These are phyloP conservation scores for Candida dubliniensis DNA, from an alignment of 1,139 yeast genomes.

Conservation along the genomic window DNA sequence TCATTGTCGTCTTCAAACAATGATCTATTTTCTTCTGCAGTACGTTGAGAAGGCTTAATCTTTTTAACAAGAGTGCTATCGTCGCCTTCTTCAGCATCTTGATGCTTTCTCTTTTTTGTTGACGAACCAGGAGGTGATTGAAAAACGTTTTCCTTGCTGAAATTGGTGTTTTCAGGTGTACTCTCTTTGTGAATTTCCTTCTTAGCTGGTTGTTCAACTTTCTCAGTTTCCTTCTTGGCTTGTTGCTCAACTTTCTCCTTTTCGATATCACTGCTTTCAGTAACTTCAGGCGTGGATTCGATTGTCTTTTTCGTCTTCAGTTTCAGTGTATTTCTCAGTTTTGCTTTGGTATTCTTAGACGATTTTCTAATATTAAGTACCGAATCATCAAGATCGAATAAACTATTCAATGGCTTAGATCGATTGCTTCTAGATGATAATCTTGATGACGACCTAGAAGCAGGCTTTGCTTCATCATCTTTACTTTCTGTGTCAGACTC, in stretches of 20 bases:
- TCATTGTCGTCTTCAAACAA: constrained; percentile 16
- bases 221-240: not conserved
- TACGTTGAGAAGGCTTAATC: not conserved
- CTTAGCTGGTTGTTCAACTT: not conserved
- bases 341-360: not conserved
- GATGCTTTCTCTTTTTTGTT: constrained; percentile 29
- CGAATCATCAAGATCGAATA: constrained; percentile 5
- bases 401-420: not conserved
- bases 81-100: constrained; percentile 15
- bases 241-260: not conserved
- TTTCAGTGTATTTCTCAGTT: not conserved
- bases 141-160: constrained; percentile 41
- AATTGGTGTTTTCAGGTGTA: constrained; percentile 18
- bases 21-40: constrained; percentile 7
- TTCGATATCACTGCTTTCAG: no score
- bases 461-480: not conserved
- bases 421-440: not conserved
- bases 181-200: not conserved
- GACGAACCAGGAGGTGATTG: constrained; percentile 32
- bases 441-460: not conserved
- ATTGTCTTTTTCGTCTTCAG: not conserved
- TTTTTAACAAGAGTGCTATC: not conserved
- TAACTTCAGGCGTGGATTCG: not conserved
- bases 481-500: not conserved
- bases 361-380: not conserved